Evolutionary conservation across 306 rosid genomes (phyloP).

Genomic region (Quercus parvula): DNA sequence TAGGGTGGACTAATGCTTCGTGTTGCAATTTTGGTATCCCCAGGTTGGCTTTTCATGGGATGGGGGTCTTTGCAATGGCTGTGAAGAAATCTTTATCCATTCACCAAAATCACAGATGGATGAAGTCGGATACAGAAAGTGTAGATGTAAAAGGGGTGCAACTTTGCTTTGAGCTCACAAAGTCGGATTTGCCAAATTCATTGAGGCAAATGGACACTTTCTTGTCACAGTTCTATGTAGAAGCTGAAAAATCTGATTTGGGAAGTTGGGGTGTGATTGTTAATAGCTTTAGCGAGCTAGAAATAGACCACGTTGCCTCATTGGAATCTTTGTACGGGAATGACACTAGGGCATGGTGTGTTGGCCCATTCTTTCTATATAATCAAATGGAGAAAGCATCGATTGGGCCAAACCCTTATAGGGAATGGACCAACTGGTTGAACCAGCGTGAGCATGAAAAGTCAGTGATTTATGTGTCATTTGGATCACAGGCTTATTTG

Average conservation of each 20-base stretch:
- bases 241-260: conserved; percentile 5
- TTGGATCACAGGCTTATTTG: conserved; percentile 26
- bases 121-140: neutral
- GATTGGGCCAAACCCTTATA: neutral
- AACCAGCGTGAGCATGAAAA: neutral
- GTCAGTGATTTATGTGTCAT: conserved; percentile 29
- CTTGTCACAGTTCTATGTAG: neutral
- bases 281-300: conserved; percentile 28
- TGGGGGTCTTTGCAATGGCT: conserved; percentile 28
- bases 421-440: conserved; percentile 8
- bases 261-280: conserved; percentile 32
- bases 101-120: neutral
- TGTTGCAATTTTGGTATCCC: conserved; percentile 25
- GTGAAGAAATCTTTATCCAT: conserved; percentile 22
- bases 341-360: conserved; percentile 17
- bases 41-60: conserved; percentile 27
- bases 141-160: conserved; percentile 14
- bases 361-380: conserved; percentile 26
- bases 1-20: conserved; percentile 24
- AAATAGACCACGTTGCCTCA: conserved; percentile 4
- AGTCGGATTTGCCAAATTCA: conserved; percentile 12
- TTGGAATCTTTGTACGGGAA: conserved; percentile 18
- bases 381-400: neutral
- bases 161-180: conserved; percentile 1
- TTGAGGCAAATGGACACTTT: neutral